These are phyloP conservation scores for Spinellus fusiger DNA, from an alignment of 192 early-diverging fungal genomes.

Conservation along the genomic window DNA sequence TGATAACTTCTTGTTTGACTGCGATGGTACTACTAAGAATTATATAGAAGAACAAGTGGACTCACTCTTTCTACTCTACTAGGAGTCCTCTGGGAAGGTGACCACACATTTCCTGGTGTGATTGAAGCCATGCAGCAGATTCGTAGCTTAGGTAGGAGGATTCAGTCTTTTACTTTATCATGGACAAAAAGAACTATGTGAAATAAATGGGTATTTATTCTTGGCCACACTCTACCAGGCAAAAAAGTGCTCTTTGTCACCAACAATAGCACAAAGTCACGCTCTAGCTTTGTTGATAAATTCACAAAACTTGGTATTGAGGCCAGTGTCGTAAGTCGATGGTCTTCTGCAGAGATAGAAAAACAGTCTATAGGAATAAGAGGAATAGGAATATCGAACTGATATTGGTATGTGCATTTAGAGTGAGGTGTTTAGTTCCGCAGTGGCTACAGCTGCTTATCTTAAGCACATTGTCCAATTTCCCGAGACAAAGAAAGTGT, in stretches of 20 bases:
- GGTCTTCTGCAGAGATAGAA: too few relatives aligned
- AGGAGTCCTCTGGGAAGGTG: slow-evolving; percentile 92
- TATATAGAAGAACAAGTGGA: not conserved
- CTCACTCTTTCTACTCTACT: not conserved
- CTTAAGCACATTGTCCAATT: slow-evolving; percentile 78
- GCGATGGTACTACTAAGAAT: slow-evolving; percentile 67
- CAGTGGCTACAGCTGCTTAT: slow-evolving; percentile 91
- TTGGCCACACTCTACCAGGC: too few relatives aligned
- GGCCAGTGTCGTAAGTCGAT: slow-evolving; percentile 57
- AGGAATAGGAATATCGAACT: not conserved
- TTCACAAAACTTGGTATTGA: slow-evolving; percentile 77
- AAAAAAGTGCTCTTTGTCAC: slow-evolving; percentile 96
- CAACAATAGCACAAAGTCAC: slow-evolving; percentile 93
- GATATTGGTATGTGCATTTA: slow-evolving; percentile 18
- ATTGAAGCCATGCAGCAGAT: slow-evolving; percentile 68
- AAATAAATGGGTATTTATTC: not conserved
- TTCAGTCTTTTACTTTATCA: too few relatives aligned
- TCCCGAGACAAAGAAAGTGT: slow-evolving; percentile 84
- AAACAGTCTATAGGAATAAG: not conserved
- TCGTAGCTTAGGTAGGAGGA: slow-evolving; percentile 49
- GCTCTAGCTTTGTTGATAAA: slow-evolving; percentile 73
- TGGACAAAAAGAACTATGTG: not conserved
- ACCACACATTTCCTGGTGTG: slow-evolving; percentile 59
- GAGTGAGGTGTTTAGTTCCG: slow-evolving; percentile 91
- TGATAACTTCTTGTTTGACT: slow-evolving; percentile 96